phyloP scores from a whole-genome alignment of 306 rosid genomes.

The Castanea crenata region DNA sequence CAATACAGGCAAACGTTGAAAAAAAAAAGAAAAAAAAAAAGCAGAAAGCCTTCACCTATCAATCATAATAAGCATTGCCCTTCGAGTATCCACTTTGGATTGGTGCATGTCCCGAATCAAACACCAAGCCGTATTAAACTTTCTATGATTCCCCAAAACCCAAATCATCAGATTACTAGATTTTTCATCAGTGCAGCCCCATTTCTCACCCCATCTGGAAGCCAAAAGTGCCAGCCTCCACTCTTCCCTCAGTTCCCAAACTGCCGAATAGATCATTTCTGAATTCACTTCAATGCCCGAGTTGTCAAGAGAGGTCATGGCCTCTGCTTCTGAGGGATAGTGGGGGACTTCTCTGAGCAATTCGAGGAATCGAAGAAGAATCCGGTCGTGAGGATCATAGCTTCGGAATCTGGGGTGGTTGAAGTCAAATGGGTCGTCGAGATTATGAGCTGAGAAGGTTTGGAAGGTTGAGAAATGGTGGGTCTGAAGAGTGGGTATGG shows the following conservation, averaged over 20 bases:
- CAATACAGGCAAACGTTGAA: not conserved
- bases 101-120: slow-evolving; percentile 68
- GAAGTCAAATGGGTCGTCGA: slow-evolving; percentile 28
- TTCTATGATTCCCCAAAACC: slow-evolving; percentile 70
- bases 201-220: slow-evolving; percentile 61
- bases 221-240: slow-evolving; percentile 63
- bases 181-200: slow-evolving; percentile 55
- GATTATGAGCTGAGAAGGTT: slow-evolving; percentile 25
- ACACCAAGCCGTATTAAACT: slow-evolving; percentile 78
- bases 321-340: slow-evolving; percentile 53
- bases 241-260: slow-evolving; percentile 71
- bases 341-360: slow-evolving; percentile 28
- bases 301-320: slow-evolving; percentile 38
- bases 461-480: slow-evolving; percentile 29
- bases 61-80: slow-evolving; percentile 78
- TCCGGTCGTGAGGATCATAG: slow-evolving; percentile 22
- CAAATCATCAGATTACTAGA: slow-evolving; percentile 69
- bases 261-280: slow-evolving; percentile 44
- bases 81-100: slow-evolving; percentile 51
- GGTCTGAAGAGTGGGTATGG: slow-evolving; percentile 24
- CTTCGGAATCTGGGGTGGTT: slow-evolving; percentile 18
- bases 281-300: slow-evolving; percentile 40
- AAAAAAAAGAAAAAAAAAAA: not conserved
- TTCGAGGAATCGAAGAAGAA: slow-evolving; percentile 45
- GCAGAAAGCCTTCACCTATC: slow-evolving; percentile 54